These are phyloP conservation scores for Platanthera zijinensis DNA, from an alignment of 106 monocot genomes.

Conservation along the genomic window DNA sequence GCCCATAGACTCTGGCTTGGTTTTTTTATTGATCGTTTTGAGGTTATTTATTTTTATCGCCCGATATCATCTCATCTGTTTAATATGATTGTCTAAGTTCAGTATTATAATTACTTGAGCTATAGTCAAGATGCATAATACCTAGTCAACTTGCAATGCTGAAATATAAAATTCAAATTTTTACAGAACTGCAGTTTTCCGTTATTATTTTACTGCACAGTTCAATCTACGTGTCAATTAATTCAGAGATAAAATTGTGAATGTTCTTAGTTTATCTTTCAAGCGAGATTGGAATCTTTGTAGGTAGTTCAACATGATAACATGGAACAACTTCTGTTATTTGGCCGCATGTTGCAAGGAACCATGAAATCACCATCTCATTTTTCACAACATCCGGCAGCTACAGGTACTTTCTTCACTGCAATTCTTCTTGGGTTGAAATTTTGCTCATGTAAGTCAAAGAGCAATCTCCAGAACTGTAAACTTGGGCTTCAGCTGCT, in stretches of 20 bases:
- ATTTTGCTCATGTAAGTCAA: conserved; percentile 81
- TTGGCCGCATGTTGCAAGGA: conserved; percentile 92
- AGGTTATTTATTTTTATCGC: conserved; percentile 43
- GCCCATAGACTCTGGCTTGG: conserved; percentile 98
- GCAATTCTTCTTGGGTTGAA: conserved; percentile 94
- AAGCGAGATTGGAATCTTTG: not conserved
- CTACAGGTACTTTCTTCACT: conserved; percentile 92
- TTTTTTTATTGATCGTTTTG: conserved; percentile 97
- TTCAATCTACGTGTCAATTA: not conserved
- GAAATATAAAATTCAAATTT: not conserved
- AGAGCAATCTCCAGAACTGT: conserved; percentile 70
- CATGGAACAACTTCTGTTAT: conserved; percentile 90
- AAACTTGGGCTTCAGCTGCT: conserved; percentile 71
- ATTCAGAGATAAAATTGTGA: too few relatives aligned
- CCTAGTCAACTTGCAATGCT: not conserved
- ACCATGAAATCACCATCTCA: conserved; percentile 83
- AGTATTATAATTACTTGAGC: not conserved
- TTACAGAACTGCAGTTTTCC: not conserved
- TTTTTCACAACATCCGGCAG: conserved; percentile 94
- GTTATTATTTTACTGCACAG: not conserved
- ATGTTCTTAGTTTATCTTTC: conserved; percentile 1
- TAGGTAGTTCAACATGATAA: conserved; percentile 96
- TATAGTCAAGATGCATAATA: conserved; percentile 4
- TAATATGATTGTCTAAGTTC: not conserved
- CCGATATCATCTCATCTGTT: not conserved